Base-by-base conservation (phyloP, 192 early-diverging fungal genomes). In the Coemansia sp. region DNA sequence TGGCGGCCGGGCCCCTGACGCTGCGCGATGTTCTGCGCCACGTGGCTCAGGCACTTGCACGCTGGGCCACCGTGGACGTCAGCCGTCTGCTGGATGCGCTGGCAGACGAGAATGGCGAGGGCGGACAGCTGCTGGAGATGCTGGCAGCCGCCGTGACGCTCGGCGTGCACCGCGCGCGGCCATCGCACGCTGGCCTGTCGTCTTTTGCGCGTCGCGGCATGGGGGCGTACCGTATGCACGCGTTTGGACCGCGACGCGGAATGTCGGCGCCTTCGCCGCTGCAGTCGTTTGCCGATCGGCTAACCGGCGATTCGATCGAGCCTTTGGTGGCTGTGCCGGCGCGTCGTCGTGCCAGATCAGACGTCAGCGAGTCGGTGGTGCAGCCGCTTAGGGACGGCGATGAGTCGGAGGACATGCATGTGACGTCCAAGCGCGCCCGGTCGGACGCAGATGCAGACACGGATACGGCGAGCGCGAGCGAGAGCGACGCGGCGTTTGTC, bases 51-150 rank as follows among this genome's bases (percentile, higher is more conserved):
- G 57, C 56, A 13, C 40, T 78, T 33, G 41, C 64, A 17, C 68
- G 75, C 43, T 78, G 75, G 68, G 34, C 65, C 14, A 58, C 64
- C 2, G 43, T 70, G 3, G 73, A 77, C 51, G 66, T 69, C 45
- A 54, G 63, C 21, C 52, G 41, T 41, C 27, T 77, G 27, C 37
- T 60, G 12, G 33, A 7, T 3, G 59, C 69, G 43, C 63, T 77
- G 27, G 27, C 27, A 10, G 45, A 67, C 18, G 51, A n/a, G 9
- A 53, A 40, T n/a, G 37, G 25, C 25, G 43, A 24, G 4, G 57
- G 52, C 18, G 64, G 44, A 27, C 59, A 41, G 34, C 56, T 77
- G 13, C 39, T 77, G 41, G 73, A 66, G 67, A 53, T 77, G 17
- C 55, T 77, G 12, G 52, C 62, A 2, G 59, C 45, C 5, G 67